Conservation (phyloP, 352 stramenopile species). For the Globisporangium okanoganense region DNA sequence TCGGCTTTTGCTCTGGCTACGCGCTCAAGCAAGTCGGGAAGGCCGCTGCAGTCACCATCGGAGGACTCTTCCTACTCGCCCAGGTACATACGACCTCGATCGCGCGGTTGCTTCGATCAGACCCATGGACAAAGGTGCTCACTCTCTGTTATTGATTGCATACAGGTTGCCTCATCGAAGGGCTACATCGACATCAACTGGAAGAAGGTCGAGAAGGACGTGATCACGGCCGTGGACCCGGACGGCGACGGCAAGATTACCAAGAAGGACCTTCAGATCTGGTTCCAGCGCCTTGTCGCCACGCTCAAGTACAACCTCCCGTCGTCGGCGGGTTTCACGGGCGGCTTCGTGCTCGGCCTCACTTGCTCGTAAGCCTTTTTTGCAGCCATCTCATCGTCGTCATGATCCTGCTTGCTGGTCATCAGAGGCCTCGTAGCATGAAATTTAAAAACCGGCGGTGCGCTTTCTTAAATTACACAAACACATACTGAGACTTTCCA, state of each 20-base stretch:
- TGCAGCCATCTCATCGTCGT: not conserved
- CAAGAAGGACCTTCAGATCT: constrained; percentile 75
- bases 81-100: constrained; percentile 22
- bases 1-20: constrained; percentile 85
- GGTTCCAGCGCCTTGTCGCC: constrained; percentile 59
- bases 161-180: constrained; percentile 59
- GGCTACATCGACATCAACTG: constrained; percentile 91
- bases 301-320: constrained; percentile 82
- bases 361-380: constrained; percentile 41
- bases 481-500: not conserved
- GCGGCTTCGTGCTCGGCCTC: constrained; percentile 70
- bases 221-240: constrained; percentile 74
- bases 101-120: not conserved
- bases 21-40: constrained; percentile 84
- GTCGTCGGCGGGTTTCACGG: constrained; percentile 75
- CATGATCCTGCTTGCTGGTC: not conserved
- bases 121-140: not conserved
- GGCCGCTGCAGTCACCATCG: constrained; percentile 66
- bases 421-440: not conserved
- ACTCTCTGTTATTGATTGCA: not conserved
- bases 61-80: constrained; percentile 71
- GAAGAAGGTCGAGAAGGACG: constrained; percentile 86
- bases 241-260: constrained; percentile 86
- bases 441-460: not conserved
- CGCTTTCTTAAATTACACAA: constrained; percentile 5